phyloP scores from a whole-genome alignment of 192 early-diverging fungal genomes.

The Gaertneriomyces sp. region DNA sequence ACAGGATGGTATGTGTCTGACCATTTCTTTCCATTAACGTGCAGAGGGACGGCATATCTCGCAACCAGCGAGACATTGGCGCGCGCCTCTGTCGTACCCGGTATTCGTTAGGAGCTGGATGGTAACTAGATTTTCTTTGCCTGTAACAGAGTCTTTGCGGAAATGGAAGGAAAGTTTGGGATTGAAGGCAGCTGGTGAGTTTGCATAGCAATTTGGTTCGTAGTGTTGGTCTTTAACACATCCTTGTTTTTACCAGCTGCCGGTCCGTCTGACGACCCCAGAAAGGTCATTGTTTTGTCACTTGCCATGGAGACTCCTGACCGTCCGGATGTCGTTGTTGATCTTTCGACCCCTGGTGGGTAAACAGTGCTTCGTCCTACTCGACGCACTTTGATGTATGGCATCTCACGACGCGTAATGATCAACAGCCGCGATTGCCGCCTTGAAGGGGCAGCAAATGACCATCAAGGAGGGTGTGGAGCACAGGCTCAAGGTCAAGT shows the following conservation, averaged over 20 bases:
- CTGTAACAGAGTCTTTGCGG: slow-evolving; percentile 69
- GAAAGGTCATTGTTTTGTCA: slow-evolving; percentile 71
- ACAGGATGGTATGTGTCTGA: slow-evolving; percentile 54
- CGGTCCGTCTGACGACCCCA: slow-evolving; percentile 58
- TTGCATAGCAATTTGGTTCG: background rate
- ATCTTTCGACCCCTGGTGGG: slow-evolving; percentile 71
- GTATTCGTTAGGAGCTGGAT: background rate
- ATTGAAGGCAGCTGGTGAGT: slow-evolving; percentile 46
- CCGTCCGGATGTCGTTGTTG: slow-evolving; percentile 70
- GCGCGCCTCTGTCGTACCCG: no score
- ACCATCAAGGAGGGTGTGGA: slow-evolving; percentile 95
- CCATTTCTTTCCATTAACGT: background rate
- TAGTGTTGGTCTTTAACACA: background rate
- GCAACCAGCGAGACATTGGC: background rate
- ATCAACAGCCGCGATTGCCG: slow-evolving; percentile 53
- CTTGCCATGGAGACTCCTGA: slow-evolving; percentile 72
- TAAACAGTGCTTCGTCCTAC: background rate
- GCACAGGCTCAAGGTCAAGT: slow-evolving; percentile 89
- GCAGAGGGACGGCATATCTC: background rate
- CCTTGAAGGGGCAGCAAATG: slow-evolving; percentile 69
- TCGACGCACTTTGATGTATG: background rate
- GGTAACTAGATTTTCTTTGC: background rate
- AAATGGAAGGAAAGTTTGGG: slow-evolving; percentile 98
- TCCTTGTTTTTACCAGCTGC: slow-evolving; percentile 7
- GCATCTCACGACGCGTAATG: background rate